Evolutionary conservation across 345 rosid species (phyloP).

Genomic region (Cardamine occulta): DNA sequence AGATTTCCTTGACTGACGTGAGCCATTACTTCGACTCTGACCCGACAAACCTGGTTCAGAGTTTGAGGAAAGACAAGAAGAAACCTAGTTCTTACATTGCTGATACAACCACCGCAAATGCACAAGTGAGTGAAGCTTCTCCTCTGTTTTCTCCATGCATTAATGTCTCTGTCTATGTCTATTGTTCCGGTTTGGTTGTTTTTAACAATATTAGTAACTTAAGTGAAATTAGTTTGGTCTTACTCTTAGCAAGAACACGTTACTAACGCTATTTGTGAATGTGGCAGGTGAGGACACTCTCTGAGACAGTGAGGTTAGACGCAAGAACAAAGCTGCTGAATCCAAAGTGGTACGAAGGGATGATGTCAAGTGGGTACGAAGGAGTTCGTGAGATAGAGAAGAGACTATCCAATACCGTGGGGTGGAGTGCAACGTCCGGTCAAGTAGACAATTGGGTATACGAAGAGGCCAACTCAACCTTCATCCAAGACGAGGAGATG

Average conservation of each 20-base stretch:
- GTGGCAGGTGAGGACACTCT: conserved; percentile 77
- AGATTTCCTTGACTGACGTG: conserved; percentile 94
- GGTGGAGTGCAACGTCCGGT: conserved; percentile 99
- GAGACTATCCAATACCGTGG: conserved; percentile 90
- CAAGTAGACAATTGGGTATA: conserved; percentile 99
- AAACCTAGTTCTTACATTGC: conserved; percentile 94
- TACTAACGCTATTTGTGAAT: conserved; percentile 9
- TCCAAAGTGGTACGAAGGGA: conserved; percentile 99
- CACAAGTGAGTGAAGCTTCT: conserved; percentile 66
- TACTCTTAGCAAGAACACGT: not conserved
- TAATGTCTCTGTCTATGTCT: not conserved
- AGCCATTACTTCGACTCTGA: conserved; percentile 98
- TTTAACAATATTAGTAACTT: not conserved
- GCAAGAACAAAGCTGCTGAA: conserved; percentile 92
- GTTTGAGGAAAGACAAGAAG: conserved; percentile 86
- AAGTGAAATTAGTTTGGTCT: not conserved
- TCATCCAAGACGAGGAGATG: conserved; percentile 94
- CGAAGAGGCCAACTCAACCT: conserved; percentile 93
- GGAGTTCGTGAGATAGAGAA: conserved; percentile 99
- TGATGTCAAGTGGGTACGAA: conserved; percentile 95
- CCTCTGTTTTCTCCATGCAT: not conserved
- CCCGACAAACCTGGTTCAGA: conserved; percentile 94
- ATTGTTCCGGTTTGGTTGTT: not conserved
- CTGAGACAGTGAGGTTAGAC: conserved; percentile 90
- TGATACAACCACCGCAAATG: conserved; percentile 96